A percentile compares a stretch with the other conserved stretches of the same genome.
phyloP scores from a whole-genome alignment of 768 basidiomycete genomes.

The Epithele typhae region DNA sequence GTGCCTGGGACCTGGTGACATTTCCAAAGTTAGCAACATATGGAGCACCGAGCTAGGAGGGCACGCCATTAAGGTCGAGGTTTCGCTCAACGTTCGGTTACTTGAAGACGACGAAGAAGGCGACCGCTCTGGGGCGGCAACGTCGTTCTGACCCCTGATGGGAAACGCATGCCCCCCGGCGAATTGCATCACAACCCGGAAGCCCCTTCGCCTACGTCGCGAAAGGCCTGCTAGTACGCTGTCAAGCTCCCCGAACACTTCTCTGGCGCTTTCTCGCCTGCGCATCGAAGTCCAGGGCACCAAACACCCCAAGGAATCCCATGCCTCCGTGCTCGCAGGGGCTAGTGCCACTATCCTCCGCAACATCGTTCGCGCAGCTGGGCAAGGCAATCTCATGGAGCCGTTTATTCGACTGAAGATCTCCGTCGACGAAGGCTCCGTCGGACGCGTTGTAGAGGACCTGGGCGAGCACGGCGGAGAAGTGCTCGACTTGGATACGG shows the following conservation, averaged over 20 bases:
- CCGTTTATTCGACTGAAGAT: constrained; percentile 72
- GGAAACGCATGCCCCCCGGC: constrained; percentile 50
- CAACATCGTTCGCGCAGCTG: constrained; percentile 53
- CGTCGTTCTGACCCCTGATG: constrained; percentile 54
- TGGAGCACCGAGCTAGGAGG: constrained; percentile 68
- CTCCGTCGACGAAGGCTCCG: constrained; percentile 56
- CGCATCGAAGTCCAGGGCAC: constrained; percentile 50
- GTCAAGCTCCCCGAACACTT: constrained; percentile 76
- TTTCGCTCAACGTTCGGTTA: constrained; percentile 53
- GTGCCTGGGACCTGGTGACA: constrained; percentile 31
- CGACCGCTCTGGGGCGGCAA: constrained; percentile 76
- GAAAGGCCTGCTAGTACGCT: constrained; percentile 69
- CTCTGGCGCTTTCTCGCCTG: constrained; percentile 62
- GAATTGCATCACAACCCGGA: constrained; percentile 35
- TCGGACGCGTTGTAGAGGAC: constrained; percentile 80
- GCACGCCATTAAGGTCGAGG: constrained; percentile 42
- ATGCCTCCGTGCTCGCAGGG: constrained; percentile 25
- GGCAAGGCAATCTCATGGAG: constrained; percentile 73
- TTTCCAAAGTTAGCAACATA: constrained; percentile 31
- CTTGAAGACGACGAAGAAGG: constrained; percentile 53
- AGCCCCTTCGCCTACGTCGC: constrained; percentile 51
- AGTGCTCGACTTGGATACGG: constrained; percentile 55
- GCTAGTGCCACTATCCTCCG: constrained; percentile 64
- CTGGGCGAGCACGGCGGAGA: constrained; percentile 84
- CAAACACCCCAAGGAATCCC: constrained; percentile 31